A percentile compares a stretch with the other conserved stretches of the same genome.
These are phyloP conservation scores for Ophiognomonia clavigignenti-juglandacearum DNA, from an alignment of 2,329 filamentous ascomycete species.

Conservation along the genomic window DNA sequence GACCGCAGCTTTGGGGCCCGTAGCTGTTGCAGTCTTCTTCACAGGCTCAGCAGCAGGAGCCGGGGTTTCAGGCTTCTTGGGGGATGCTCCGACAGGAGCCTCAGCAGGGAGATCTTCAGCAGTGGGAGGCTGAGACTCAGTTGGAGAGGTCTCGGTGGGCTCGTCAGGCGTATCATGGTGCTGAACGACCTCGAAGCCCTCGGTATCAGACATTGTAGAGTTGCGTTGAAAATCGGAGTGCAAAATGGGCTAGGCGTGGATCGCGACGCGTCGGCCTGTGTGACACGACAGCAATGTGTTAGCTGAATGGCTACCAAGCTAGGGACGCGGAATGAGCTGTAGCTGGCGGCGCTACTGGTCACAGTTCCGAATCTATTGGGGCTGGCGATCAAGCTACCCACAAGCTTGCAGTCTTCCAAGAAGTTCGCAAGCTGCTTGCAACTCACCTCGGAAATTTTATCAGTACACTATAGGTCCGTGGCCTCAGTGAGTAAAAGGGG, in stretches of 20 bases:
- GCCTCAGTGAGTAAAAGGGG: slow-evolving; percentile 6
- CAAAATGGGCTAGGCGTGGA: background rate
- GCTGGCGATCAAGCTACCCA: too few relatives aligned
- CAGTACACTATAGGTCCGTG: background rate
- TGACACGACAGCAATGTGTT: background rate
- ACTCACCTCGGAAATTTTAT: background rate
- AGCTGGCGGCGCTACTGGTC: background rate
- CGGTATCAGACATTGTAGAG: slow-evolving; percentile 29
- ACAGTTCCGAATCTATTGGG: too few relatives aligned
- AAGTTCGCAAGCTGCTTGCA: background rate
- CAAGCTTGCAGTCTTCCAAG: background rate
- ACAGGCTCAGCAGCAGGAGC: background rate
- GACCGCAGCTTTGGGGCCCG: slow-evolving; percentile 17
- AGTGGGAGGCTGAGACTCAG: slow-evolving; percentile 1
- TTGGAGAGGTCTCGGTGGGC: slow-evolving; percentile 2
- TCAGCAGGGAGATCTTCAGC: slow-evolving; percentile 14
- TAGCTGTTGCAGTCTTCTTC: slow-evolving; percentile 12
- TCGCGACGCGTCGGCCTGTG: background rate
- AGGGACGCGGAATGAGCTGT: background rate
- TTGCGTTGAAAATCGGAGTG: background rate
- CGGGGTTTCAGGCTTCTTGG: slow-evolving; percentile 1
- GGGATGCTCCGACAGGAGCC: slow-evolving; percentile 13
- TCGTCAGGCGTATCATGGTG: slow-evolving; percentile 21
- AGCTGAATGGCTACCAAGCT: slow-evolving; percentile 7
- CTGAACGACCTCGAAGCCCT: slow-evolving; percentile 25